phyloP scores from a whole-genome alignment of 768 basidiomycete genomes.

The Psilocybe cubensis region DNA sequence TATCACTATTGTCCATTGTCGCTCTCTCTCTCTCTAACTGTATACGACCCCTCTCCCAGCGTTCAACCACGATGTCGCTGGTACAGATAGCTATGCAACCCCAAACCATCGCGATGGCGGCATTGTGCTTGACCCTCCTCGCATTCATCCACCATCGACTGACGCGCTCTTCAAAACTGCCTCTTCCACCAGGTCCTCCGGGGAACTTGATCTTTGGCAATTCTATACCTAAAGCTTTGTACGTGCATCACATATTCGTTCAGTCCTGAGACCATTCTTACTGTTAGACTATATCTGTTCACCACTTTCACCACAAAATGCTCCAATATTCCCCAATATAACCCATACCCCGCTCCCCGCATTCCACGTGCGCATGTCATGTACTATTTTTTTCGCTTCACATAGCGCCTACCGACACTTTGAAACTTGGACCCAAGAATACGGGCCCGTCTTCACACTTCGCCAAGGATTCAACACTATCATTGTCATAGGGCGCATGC shows the following conservation, averaged over 20 bases:
- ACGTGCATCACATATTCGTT: conserved; percentile 14
- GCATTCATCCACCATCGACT: conserved; percentile 31
- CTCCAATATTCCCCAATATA: no score
- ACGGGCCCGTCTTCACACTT: conserved; percentile 64
- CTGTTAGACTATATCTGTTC: no score
- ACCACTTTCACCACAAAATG: no score
- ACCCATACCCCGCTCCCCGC: background rate
- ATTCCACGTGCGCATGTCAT: background rate
- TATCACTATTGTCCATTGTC: no score
- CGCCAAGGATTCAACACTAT: conserved; percentile 49
- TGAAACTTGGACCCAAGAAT: conserved; percentile 61
- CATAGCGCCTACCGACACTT: conserved; percentile 53
- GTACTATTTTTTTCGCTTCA: background rate
- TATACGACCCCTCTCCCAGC: no score
- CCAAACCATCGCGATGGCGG: conserved; percentile 31
- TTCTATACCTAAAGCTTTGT: conserved; percentile 44
- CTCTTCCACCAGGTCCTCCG: conserved; percentile 49
- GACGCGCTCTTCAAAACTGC: conserved; percentile 21
- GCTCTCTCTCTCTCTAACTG: no score
- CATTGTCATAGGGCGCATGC: conserved; percentile 51
- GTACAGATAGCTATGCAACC: conserved; percentile 26
- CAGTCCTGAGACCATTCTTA: background rate
- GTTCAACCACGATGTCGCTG: conserved; percentile 1
- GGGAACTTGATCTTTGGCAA: conserved; percentile 45
- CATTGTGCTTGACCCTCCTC: conserved; percentile 33